Percentiles rank a stretch among this genome's conserved stretches.
These are phyloP conservation scores for Pythium phragmiticola DNA, from an alignment of 352 stramenopile species.

Conservation along the genomic window DNA sequence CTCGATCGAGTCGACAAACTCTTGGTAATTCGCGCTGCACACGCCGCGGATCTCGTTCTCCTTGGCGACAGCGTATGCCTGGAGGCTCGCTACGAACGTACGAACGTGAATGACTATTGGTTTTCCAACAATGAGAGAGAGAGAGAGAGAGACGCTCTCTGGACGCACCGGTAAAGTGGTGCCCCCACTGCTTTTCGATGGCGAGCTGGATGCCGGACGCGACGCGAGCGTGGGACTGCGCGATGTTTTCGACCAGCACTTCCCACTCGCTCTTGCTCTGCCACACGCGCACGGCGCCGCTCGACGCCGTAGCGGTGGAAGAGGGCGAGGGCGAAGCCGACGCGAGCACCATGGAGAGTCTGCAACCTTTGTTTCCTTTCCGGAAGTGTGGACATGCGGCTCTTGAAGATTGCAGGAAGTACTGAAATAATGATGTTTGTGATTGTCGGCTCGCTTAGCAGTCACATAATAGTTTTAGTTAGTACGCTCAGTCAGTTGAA, in stretches of 20 bases:
- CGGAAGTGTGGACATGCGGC: neutral
- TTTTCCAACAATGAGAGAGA: neutral
- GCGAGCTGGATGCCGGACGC: conserved; percentile 73
- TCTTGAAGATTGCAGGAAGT: conserved; percentile 10
- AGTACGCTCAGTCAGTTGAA: neutral
- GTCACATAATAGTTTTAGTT: neutral
- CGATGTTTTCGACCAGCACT: conserved; percentile 78
- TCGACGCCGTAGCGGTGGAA: neutral
- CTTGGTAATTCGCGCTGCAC: conserved; percentile 75
- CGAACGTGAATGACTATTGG: no score
- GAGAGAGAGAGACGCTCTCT: neutral
- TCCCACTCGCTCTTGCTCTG: conserved; percentile 77
- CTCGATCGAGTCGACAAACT: conserved; percentile 82
- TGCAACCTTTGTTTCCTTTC: neutral
- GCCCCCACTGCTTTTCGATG: conserved; percentile 80
- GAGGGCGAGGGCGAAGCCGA: neutral
- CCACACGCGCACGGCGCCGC: conserved; percentile 32
- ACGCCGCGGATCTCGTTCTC: conserved; percentile 76
- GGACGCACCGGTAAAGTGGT: conserved; percentile 60
- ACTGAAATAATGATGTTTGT: neutral
- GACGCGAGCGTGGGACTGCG: conserved; percentile 65
- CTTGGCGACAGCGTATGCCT: conserved; percentile 56
- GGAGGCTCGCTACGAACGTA: conserved; percentile 42
- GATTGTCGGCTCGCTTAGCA: neutral
- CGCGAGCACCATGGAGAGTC: conserved; percentile 4